Evolutionary conservation across 2,329 filamentous ascomycete species (phyloP), one percentile per base, ranked within the genome.

Genomic region (Beauveria pseudobassiana): DNA sequence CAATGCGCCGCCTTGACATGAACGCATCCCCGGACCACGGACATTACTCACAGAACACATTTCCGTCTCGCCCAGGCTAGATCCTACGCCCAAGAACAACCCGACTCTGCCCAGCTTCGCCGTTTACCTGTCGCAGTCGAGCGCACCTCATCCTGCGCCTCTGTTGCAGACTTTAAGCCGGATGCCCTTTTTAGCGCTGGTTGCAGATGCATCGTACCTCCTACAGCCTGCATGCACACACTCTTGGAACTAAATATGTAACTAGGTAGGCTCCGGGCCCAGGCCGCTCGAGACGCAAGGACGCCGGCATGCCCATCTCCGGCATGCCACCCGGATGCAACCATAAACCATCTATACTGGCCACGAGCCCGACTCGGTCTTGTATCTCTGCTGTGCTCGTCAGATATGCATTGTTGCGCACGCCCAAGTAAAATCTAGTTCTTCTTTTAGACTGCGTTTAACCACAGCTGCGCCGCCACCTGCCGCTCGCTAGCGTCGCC

Each of bases 291-390:
- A 55, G 42, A 61, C 22, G 20, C 46, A 42, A 3, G 26, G 24
- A 12, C 16, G 34, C 22, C 20, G 26, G 30, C 34, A 43, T 43
- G 56, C 30, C 46, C 52, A 43, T 45, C 40, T n/a, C 55, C 59
- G 59, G 59, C 50, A 49, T 49, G 58, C 58, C 50, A 51, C 49
- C 28, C 26, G 40, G 49, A 18, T 61, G 59, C 43, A 55, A 43
- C 50, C 56, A 40, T 28, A 18, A 28, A 38, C 42, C 26, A n/a
- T 20, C 38, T 1, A 14, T 14, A 8, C 51, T 14, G 50, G 5
- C 28, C 40, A 12, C 51, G 6, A 22, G 22, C 12, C 38, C 53
- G 24, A 20, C 48, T 50, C 26, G 48, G 26, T 43, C 18, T 49
- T 54, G 20, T 43, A 28, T 45, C n/a, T 34, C 14, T 12, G n/a